A percentile compares a stretch with the other conserved stretches of the same genome.
Evolutionary conservation across 1,284 basidiomycete species (phyloP).

Genomic region (Schizophyllum commune): DNA sequence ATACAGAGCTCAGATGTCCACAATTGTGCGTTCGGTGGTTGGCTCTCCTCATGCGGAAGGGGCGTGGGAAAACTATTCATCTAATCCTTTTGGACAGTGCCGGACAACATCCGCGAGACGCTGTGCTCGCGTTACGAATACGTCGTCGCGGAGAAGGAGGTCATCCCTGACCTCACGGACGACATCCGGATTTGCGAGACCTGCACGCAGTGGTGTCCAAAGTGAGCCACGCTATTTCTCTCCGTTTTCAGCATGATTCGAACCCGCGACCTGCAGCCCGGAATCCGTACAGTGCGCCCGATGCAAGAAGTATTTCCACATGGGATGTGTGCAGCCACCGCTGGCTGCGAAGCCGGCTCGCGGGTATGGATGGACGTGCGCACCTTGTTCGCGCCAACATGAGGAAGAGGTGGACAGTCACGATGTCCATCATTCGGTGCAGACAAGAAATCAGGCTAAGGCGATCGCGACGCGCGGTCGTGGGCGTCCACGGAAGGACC

Average conservation of each 20-base stretch:
- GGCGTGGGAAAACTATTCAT: constrained; percentile 12
- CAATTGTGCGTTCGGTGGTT: constrained; percentile 62
- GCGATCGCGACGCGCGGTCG: constrained; percentile 58
- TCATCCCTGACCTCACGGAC: constrained; percentile 87
- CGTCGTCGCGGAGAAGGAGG: constrained; percentile 89
- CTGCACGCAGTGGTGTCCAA: constrained; percentile 84
- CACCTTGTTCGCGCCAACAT: constrained; percentile 82
- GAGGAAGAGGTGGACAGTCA: constrained; percentile 82
- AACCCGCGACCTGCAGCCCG: constrained; percentile 37
- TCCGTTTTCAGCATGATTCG: not conserved
- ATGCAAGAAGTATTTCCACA: constrained; percentile 94
- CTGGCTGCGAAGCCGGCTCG: constrained; percentile 92
- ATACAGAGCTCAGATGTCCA: constrained; percentile 81
- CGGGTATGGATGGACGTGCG: constrained; percentile 97
- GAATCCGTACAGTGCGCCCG: constrained; percentile 92
- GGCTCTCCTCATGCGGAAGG: constrained; percentile 10
- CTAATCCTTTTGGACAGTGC: constrained; percentile 45
- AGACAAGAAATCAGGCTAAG: constrained; percentile 50
- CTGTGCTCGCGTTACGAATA: constrained; percentile 87
- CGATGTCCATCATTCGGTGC: constrained; percentile 41
- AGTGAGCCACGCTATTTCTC: constrained; percentile 40
- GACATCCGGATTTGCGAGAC: constrained; percentile 78
- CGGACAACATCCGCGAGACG: constrained; percentile 67
- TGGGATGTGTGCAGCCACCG: constrained; percentile 90
- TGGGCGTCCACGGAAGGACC: constrained; percentile 69